phyloP scores from a whole-genome alignment of 2,329 filamentous ascomycete species.

The Penicillium sp. region DNA sequence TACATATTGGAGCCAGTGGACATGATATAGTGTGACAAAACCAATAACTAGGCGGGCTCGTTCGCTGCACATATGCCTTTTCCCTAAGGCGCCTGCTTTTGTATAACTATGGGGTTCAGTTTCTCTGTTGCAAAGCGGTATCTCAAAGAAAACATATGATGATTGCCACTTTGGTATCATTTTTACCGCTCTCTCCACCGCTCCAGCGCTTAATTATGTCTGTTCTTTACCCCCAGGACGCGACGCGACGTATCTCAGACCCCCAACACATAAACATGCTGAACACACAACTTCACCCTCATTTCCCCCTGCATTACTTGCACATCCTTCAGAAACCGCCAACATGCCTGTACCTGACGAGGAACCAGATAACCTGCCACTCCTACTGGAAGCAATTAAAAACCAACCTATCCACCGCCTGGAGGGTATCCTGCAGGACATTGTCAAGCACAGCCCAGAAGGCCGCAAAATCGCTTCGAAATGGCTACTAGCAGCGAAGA shows the following conservation, averaged over 20 bases:
- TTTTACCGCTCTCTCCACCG: background rate
- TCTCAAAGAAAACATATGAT: background rate
- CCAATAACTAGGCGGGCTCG: background rate
- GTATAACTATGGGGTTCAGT: background rate
- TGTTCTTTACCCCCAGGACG: background rate
- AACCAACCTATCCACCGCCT: background rate
- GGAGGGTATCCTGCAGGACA: background rate
- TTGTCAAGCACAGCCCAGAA: background rate
- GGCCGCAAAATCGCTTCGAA: background rate
- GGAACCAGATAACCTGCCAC: background rate
- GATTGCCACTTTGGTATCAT: background rate
- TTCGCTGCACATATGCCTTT: background rate
- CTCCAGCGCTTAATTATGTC: background rate
- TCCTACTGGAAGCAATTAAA: background rate
- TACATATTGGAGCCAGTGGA: background rate
- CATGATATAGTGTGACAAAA: background rate
- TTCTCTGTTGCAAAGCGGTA: background rate
- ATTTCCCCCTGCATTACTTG: background rate
- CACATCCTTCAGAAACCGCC: background rate
- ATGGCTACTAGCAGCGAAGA: background rate
- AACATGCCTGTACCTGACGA: background rate
- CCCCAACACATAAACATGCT: background rate
- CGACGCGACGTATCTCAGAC: background rate
- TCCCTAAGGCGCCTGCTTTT: background rate
- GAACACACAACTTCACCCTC: too few relatives aligned